Base-by-base conservation (phyloP, 2,329 filamentous ascomycete species). In the Calonectria pseudoreteaudii region DNA sequence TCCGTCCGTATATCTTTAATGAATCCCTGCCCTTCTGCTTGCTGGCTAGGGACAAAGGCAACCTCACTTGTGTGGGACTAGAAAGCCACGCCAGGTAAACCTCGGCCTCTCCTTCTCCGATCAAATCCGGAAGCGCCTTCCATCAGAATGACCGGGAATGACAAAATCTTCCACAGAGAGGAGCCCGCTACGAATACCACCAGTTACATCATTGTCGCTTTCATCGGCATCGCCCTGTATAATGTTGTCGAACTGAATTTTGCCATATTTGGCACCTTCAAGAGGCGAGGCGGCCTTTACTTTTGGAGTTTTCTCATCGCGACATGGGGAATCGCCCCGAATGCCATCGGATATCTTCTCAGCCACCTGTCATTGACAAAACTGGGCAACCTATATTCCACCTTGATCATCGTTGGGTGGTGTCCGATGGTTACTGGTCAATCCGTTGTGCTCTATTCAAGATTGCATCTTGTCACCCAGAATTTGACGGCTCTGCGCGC, bases 381-480 rank as follows among this genome's bases (percentile, higher is more conserved):
- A 2, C 66, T 50, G 14, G 77, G 80, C 23, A 44, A 38, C 16
- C 26, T 78, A 1, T 75, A 79, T 20, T 77, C 76, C 3, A 83
- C 80, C 0, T 67, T 82, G 8, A 81, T 82, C 9, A 73, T 82
- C 11, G 69, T 81, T 11, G 81, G 81, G 8, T 84, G 83, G 81
- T 80, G 78, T 20, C 75, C 80, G 0, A 91, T 93, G 89, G 87
- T 93, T 0, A 91, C 90, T 0, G 91, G 91, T 0, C 90, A 92
- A 79, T 88, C 89, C 0, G 78, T 92, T n/a, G 91, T 93, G 1
- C 83, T 93, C 0, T 93, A 91, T 82, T 93, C 90, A 0, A 87
- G 91, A 1, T 84, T 93, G 1, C 90, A 93, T 78, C 85, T 93
- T 2, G 86, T 93, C 18, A 84, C 91, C 11, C 87, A 87, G 18